These are phyloP conservation scores for Hebeloma cylindrosporum DNA, from an alignment of 768 basidiomycete species.

Conservation along the genomic window DNA sequence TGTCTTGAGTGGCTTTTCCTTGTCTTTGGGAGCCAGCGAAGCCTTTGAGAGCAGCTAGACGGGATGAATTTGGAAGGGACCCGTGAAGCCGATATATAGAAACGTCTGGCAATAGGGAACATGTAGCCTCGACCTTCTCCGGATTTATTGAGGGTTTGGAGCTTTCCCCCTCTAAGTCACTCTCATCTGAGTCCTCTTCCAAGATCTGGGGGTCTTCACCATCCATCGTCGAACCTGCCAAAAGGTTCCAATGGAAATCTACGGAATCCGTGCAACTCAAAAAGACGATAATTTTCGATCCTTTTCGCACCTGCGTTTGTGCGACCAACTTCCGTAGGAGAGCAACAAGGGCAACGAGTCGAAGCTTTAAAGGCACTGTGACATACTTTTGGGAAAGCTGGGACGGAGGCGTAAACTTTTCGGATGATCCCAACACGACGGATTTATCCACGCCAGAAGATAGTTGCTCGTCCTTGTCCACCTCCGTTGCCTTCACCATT, in stretches of 20 bases:
- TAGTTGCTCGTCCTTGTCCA: constrained; percentile 33
- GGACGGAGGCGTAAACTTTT: constrained; percentile 89
- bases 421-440: constrained; percentile 20
- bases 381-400: constrained; percentile 92
- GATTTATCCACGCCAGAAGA: constrained; percentile 8
- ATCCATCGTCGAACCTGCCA: constrained; percentile 74
- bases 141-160: constrained; percentile 20
- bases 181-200: constrained; percentile 27
- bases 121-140: constrained; percentile 59
- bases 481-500: constrained; percentile 75
- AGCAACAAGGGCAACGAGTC: constrained; percentile 89
- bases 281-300: constrained; percentile 88
- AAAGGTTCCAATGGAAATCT: constrained; percentile 90
- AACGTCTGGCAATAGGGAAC: constrained; percentile 77
- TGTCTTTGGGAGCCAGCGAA: constrained; percentile 57
- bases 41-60: constrained; percentile 77
- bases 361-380: constrained; percentile 86
- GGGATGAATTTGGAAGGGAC: constrained; percentile 78
- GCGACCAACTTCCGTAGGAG: constrained; percentile 79
- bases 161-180: constrained; percentile 25
- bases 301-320: constrained; percentile 50
- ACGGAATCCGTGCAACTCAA: constrained; percentile 97
- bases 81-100: constrained; percentile 91
- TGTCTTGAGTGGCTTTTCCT: constrained; percentile 23
- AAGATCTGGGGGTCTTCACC: constrained; percentile 26